Percentiles rank a stretch among this genome's conserved stretches.
These are phyloP conservation scores for Ophiosphaerella narmari DNA, from an alignment of 2,329 filamentous ascomycete genomes.

Conservation along the genomic window DNA sequence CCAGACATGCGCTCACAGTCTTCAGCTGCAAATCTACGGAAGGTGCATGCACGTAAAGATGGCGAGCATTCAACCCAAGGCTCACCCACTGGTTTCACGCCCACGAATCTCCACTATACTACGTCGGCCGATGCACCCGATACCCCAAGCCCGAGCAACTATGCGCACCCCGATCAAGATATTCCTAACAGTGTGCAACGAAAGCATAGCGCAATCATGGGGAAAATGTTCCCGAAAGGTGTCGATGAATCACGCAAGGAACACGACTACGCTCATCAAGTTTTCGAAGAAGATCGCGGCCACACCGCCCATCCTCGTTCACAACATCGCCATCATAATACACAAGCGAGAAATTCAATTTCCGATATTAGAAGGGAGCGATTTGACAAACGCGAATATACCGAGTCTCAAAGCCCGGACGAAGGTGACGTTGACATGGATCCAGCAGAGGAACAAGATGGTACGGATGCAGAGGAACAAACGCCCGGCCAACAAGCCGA, in stretches of 20 bases:
- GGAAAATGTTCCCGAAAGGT: conserved; percentile 45
- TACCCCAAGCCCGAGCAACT: conserved; percentile 36
- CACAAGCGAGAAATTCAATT: conserved; percentile 2
- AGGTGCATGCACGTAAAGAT: conserved; percentile 57
- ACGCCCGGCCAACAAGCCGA: conserved; percentile 24
- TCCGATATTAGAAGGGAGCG: conserved; percentile 31
- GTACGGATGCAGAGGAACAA: conserved; percentile 21
- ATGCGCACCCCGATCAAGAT: conserved; percentile 8
- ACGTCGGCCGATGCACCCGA: conserved; percentile 17
- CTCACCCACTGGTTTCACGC: conserved; percentile 29
- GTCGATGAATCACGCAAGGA: conserved; percentile 37
- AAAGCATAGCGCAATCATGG: conserved; percentile 42
- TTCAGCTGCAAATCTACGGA: conserved; percentile 57
- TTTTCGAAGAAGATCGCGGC: conserved; percentile 35
- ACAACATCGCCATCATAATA: conserved; percentile 15
- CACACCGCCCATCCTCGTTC: conserved; percentile 30
- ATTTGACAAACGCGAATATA: conserved; percentile 12
- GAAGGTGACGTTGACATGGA: conserved; percentile 32
- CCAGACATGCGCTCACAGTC: conserved; percentile 59
- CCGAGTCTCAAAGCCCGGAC: conserved; percentile 14
- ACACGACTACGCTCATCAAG: conserved; percentile 38
- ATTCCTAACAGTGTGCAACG: conserved; percentile 27
- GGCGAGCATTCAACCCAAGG: conserved; percentile 24
- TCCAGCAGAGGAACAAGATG: conserved; percentile 21
- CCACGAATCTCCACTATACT: conserved; percentile 23